These are phyloP conservation scores for Candida endomychidarum DNA, from an alignment of 805 yeast genomes.

Conservation along the genomic window DNA sequence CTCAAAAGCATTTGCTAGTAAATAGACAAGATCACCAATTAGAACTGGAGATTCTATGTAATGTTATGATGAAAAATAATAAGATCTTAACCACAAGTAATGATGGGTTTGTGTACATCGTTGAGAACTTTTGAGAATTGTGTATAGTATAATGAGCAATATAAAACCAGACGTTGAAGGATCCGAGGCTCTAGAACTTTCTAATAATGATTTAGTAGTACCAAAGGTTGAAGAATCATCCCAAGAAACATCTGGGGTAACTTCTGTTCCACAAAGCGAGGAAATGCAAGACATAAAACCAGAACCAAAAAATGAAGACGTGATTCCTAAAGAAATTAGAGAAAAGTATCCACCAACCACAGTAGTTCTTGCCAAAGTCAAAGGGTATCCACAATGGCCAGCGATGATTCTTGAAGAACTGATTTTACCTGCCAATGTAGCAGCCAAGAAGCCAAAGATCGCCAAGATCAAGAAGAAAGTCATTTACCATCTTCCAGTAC, in stretches of 20 bases:
- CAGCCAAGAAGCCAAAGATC: conserved; percentile 49
- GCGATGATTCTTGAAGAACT: conserved; percentile 70
- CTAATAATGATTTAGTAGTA: no score
- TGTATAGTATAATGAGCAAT: conserved; percentile 2
- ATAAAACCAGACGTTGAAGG: neutral
- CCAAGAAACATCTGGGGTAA: no score
- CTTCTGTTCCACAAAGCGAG: no score
- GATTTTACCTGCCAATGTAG: conserved; percentile 58
- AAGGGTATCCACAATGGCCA: conserved; percentile 91
- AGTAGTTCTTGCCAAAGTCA: conserved; percentile 68
- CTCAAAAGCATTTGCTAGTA: neutral
- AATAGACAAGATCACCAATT: neutral
- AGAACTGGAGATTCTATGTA: conserved; percentile 1
- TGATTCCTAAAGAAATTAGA: conserved; percentile 4
- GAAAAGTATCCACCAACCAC: conserved; percentile 10
- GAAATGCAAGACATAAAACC: neutral
- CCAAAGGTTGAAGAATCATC: no score
- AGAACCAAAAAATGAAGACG: neutral
- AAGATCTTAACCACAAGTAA: conserved; percentile 3
- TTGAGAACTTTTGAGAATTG: conserved; percentile 2
- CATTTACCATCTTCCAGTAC: conserved; percentile 46
- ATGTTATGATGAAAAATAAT: conserved; percentile 1
- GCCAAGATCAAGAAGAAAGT: conserved; percentile 22
- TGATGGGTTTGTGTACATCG: conserved; percentile 10
- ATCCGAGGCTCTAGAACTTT: no score